Evolutionary conservation across 2,329 filamentous ascomycete species (phyloP), one percentile per base, ranked within the genome.

Genomic region (Aplosporella prunicola): DNA sequence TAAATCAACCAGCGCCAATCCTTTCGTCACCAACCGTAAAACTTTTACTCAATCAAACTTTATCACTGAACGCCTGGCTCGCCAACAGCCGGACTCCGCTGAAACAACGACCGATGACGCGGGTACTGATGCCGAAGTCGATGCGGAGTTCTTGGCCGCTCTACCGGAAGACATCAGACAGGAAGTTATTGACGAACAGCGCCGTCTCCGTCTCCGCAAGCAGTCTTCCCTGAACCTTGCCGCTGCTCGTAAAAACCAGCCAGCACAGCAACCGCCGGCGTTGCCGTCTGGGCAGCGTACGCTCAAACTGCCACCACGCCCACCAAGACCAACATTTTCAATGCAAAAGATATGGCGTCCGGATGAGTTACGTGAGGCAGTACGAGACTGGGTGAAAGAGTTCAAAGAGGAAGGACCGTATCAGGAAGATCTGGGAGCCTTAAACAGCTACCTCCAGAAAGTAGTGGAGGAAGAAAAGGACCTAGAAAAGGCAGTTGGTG

Each of bases 391-490:
- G 91, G 72, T 86, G 45, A 55, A 63, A 3, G 77, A 80, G 43
- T 93, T 89, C 43, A 64, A 59, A 23, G 67, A 68, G 5, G 80
- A 88, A 3, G 86, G 83, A 0, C 91, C 91, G 2, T 87, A 91
- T 57, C 61, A 62, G 0, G 77, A 82, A 40, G 91, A 98, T 58
- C 79, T 89, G 0, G 71, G 70, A 26, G 78, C 88, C 24, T 67
- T 96, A 43, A 74, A 71, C 37, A 72, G 67, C 50, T 96, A 93
- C 57, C 58, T 96, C 20, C 66, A 56, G 5, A 72, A 71, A 17
- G 84, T 96, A 0, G 71, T 94, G 0, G 43, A 63, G 1, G 79
- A 89, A 40, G 91, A 96, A 58, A 68, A 72, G 41, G 80, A 95
- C 54, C 69, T 91, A 61, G 71, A 72, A 5, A 94, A 93, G 59